Percentiles rank a stretch among this genome's conserved stretches.
phyloP scores from a whole-genome alignment of 2,329 filamentous ascomycete genomes.

The Paecilomyces sp. region DNA sequence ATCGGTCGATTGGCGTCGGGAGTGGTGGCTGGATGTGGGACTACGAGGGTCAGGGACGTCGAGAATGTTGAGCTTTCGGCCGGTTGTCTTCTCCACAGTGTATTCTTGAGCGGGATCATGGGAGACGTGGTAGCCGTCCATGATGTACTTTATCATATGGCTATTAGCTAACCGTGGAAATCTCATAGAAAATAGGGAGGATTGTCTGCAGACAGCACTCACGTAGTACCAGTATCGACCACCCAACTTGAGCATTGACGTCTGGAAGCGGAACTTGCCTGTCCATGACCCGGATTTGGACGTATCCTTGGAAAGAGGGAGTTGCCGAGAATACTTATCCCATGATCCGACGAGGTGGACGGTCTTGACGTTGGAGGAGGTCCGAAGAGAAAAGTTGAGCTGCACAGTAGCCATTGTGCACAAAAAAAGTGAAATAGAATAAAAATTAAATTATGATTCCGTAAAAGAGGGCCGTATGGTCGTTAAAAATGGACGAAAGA shows the following conservation, averaged over 20 bases:
- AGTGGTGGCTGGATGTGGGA: slow-evolving; percentile 30
- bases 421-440: slow-evolving; percentile 29
- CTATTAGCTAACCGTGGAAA: slow-evolving; percentile 9
- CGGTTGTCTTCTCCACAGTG: slow-evolving; percentile 91
- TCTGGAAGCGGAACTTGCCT: slow-evolving; percentile 93
- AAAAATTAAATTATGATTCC: slow-evolving; percentile 16
- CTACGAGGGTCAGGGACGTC: slow-evolving; percentile 63
- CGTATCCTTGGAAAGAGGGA: slow-evolving; percentile 84
- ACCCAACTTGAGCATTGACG: slow-evolving; percentile 74
- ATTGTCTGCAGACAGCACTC: slow-evolving; percentile 15
- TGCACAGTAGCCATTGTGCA: slow-evolving; percentile 80
- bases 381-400: slow-evolving; percentile 91
- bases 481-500: slow-evolving; percentile 8
- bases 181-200: not conserved
- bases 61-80: slow-evolving; percentile 95
- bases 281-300: slow-evolving; percentile 89
- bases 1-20: slow-evolving; percentile 49
- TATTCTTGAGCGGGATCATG: slow-evolving; percentile 89
- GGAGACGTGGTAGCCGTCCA: slow-evolving; percentile 96
- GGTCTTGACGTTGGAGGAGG: slow-evolving; percentile 93
- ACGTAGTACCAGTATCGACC: slow-evolving; percentile 98
- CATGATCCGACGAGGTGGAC: slow-evolving; percentile 96
- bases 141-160: slow-evolving; percentile 62
- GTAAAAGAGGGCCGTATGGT: slow-evolving; percentile 8
- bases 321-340: slow-evolving; percentile 94